phyloP scores from a whole-genome alignment of 2,329 filamentous ascomycete species.

The Alternaria triticina region DNA sequence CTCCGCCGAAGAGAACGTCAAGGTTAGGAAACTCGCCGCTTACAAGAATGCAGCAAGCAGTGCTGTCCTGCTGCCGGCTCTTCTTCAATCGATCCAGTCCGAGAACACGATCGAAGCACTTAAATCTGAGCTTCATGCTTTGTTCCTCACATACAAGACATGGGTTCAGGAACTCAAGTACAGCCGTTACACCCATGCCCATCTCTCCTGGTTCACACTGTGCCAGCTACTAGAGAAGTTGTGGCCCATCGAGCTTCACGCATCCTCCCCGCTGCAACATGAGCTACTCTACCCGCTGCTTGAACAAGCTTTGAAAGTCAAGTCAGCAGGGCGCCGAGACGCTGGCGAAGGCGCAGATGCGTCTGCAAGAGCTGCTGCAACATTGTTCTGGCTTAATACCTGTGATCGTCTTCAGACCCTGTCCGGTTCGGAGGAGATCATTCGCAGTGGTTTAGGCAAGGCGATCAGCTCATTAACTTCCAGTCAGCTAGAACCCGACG shows the following conservation, averaged over 20 bases:
- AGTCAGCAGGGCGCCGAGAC: constrained; percentile 16
- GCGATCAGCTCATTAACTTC: constrained; percentile 30
- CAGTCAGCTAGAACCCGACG: constrained; percentile 14
- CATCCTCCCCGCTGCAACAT: constrained; percentile 30
- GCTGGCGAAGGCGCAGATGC: constrained; percentile 21
- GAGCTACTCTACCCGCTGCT: constrained; percentile 33
- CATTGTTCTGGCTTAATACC: constrained; percentile 35
- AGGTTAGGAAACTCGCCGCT: constrained; percentile 26
- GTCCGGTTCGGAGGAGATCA: constrained; percentile 24
- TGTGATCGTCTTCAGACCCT: constrained; percentile 33
- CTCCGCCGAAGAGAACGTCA: constrained; percentile 17
- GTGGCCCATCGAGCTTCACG: constrained; percentile 42
- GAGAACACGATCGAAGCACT: constrained; percentile 33
- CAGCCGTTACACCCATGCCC: constrained; percentile 22
- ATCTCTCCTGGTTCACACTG: constrained; percentile 37
- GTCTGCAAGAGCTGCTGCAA: constrained; percentile 26
- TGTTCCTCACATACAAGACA: constrained; percentile 29
- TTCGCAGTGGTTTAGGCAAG: constrained; percentile 28
- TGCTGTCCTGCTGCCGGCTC: constrained; percentile 34
- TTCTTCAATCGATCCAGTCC: constrained; percentile 33
- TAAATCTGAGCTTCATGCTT: constrained; percentile 25
- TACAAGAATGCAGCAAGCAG: constrained; percentile 36
- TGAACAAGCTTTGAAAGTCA: constrained; percentile 33
- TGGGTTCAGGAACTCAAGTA: constrained; percentile 30
- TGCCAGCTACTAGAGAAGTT: constrained; percentile 34